Conservation (phyloP, 169 alveolate genomes). For the Ichthyophthirius multifiliis region DNA sequence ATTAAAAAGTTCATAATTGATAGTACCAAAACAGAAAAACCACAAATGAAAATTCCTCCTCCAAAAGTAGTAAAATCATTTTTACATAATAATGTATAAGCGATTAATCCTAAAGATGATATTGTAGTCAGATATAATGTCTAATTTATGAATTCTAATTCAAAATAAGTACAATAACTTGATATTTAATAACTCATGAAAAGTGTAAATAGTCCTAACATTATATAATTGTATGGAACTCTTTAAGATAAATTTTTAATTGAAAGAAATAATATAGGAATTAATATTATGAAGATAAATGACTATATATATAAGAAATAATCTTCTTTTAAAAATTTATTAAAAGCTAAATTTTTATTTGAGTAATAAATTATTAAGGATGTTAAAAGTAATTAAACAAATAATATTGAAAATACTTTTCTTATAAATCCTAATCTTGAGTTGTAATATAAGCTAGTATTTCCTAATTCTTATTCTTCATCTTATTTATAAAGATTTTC, state of each 20-base stretch:
- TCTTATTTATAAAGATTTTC: no score
- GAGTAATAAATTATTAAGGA: neutral
- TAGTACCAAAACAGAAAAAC: neutral
- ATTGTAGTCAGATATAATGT: constrained; percentile 14
- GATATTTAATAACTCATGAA: neutral
- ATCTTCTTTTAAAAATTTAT: neutral
- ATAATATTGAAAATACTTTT: constrained; percentile 30
- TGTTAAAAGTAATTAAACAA: neutral
- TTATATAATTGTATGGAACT: neutral
- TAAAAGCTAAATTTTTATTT: neutral
- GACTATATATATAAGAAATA: neutral
- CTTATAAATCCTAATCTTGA: constrained; percentile 14
- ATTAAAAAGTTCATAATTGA: neutral
- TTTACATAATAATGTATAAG: constrained; percentile 22
- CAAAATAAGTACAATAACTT: neutral
- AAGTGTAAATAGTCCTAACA: constrained; percentile 11
- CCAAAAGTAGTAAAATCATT: constrained; percentile 9
- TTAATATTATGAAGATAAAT: neutral
- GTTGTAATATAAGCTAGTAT: neutral
- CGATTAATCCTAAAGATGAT: neutral
- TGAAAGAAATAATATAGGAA: neutral
- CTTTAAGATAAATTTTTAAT: neutral
- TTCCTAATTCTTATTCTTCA: no score
- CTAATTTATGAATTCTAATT: neutral
- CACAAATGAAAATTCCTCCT: neutral